Conservation (phyloP, 192 early-diverging fungal species). For the Cladochytrium replicatum region DNA sequence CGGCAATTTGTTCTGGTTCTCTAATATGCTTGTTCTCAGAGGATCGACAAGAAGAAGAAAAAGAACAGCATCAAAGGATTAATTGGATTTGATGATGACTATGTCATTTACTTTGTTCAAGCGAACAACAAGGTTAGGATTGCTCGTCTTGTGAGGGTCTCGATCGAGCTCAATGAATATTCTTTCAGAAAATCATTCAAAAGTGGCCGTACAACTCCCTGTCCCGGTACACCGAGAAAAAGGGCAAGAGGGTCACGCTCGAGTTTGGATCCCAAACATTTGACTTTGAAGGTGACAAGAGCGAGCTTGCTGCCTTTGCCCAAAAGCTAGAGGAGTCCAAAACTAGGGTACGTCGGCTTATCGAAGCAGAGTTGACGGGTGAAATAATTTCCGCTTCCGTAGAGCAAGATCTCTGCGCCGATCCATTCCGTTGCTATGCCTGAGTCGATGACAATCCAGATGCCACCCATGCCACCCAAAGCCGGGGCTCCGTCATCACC, state of each 20-base stretch:
- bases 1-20: constrained; percentile 7
- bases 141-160: neutral
- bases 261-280: constrained; percentile 27
- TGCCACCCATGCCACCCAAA: neutral
- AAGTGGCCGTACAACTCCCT: constrained; percentile 31
- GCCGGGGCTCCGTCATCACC: neutral
- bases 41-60: constrained; percentile 47
- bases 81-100: constrained; percentile 34
- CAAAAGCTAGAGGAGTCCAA: constrained; percentile 23
- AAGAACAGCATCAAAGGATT: constrained; percentile 38
- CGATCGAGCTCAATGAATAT: neutral
- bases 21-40: constrained; percentile 6
- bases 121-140: constrained; percentile 5
- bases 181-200: constrained; percentile 18
- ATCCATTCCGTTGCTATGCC: constrained; percentile 23
- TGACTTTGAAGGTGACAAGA: constrained; percentile 45
- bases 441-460: neutral
- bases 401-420: constrained; percentile 30
- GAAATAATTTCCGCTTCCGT: neutral
- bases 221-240: constrained; percentile 32
- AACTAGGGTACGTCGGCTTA: constrained; percentile 13
- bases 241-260: constrained; percentile 36
- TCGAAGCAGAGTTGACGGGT: neutral
- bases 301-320: constrained; percentile 23
- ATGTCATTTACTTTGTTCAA: constrained; percentile 32